Base-by-base conservation (phyloP, 176 grass and related monocot genomes). In the Melocanna baccifera region DNA sequence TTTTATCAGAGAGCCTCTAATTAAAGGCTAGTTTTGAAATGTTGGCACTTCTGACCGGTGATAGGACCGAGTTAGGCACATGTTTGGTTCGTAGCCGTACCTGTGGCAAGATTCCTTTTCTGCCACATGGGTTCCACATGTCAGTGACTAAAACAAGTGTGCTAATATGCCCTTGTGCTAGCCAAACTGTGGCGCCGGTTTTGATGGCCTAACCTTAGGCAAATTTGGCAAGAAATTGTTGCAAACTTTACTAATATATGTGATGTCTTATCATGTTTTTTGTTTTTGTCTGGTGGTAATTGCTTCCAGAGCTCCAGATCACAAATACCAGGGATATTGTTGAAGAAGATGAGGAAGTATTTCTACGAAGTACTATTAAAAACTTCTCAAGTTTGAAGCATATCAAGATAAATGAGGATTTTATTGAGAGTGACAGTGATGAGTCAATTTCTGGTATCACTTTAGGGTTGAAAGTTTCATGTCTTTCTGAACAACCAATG, bases 261-360 rank as follows among this genome's bases (percentile, higher is more conserved):
- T 82, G 46, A 34, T 74, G 13, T 74, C 26, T 26, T 40, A 62
- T 86, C 36, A 23, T 48, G 13, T 80, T 58, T 81, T 37, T 85
- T 67, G 34, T 36, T 36, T 69, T 83, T 86, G 7, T 81, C 48
- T 88, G 55, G 56, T 80, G 82, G 37, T 87, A 87, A 80, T 82
- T 90, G 47, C 77, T 92, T 87, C 41, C 86, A 95, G 92, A 91
- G 67, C 47, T 88, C 81, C 76, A 73, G 56, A 71, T 77, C 52
- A 67, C 87, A 81, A 69, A 91, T 86, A 72, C 95, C 73, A 30
- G 46, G 78, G 91, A 92, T 67, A 89, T 91, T 78, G 96, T 90
- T 87, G 96, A 98, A 94, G 96, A 98, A 85, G 96, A 98, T 16
- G 96, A 98, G 88, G 96, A 95, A 85, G 45, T 77, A 64, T 92